phyloP scores from a whole-genome alignment of 768 basidiomycete species.

The Mycena galericulata region DNA sequence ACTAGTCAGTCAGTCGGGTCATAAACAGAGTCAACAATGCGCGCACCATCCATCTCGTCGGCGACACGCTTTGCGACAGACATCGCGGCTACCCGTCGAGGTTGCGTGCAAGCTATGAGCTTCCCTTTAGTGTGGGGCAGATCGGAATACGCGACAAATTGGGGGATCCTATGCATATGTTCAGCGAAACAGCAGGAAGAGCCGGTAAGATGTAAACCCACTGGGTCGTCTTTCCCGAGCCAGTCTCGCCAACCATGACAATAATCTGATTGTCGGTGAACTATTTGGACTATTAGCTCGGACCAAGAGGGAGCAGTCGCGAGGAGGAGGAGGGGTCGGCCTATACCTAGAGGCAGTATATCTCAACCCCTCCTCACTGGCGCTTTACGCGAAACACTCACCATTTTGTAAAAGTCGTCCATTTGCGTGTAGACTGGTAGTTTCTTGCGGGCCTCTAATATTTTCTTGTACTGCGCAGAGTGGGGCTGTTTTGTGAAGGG shows the following conservation, averaged over 20 bases:
- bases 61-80: constrained; percentile 98
- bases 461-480: constrained; percentile 85
- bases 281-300: constrained; percentile 53
- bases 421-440: constrained; percentile 94
- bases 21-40: background rate
- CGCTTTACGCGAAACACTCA: constrained; percentile 56
- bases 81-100: constrained; percentile 96
- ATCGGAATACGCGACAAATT: constrained; percentile 95
- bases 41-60: constrained; percentile 97
- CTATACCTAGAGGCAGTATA: constrained; percentile 56
- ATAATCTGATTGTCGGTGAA: constrained; percentile 87
- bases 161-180: constrained; percentile 79
- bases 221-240: constrained; percentile 97
- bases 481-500: constrained; percentile 89
- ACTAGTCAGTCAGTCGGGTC: constrained; percentile 12
- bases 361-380: constrained; percentile 57
- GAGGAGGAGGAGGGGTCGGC: constrained; percentile 45
- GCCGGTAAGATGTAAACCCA: constrained; percentile 50
- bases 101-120: constrained; percentile 96
- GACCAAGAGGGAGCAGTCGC: constrained; percentile 31
- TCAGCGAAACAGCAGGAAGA: constrained; percentile 24
- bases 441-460: constrained; percentile 85
- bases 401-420: constrained; percentile 92
- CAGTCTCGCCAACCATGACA: constrained; percentile 94
- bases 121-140: constrained; percentile 91